Evolutionary conservation across 2,329 filamentous ascomycete genomes (phyloP).

Genomic region (Macrophomina tecta): DNA sequence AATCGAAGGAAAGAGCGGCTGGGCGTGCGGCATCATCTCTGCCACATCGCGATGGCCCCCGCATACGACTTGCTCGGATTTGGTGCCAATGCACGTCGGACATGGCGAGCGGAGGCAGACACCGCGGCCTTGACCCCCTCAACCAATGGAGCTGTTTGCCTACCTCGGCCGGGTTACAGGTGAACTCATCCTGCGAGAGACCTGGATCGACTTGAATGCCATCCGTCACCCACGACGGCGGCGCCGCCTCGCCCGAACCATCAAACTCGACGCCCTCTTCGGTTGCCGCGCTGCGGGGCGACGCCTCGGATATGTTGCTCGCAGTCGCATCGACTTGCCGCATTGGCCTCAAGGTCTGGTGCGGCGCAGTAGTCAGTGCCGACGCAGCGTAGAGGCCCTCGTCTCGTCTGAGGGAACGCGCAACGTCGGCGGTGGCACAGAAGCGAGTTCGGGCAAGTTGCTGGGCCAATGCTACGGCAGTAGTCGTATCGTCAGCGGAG

Average conservation of each 20-base stretch:
- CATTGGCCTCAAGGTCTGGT: neutral
- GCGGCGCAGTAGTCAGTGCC: neutral
- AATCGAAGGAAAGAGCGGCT: neutral
- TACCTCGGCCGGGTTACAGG: neutral
- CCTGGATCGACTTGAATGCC: neutral
- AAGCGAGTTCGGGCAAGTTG: slow-evolving; percentile 7
- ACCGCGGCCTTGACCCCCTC: too few relatives aligned
- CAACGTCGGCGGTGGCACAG: neutral
- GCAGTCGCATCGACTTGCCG: neutral
- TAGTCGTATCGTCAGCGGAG: slow-evolving; percentile 4
- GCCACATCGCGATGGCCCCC: too few relatives aligned
- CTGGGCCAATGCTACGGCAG: slow-evolving; percentile 1
- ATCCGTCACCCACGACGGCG: neutral
- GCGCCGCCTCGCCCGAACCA: neutral
- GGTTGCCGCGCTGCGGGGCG: neutral
- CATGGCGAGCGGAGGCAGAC: too few relatives aligned
- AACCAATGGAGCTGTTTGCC: neutral
- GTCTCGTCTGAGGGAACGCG: neutral
- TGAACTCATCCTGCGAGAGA: neutral
- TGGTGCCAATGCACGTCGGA: too few relatives aligned
- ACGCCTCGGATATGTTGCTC: neutral
- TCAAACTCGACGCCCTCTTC: neutral
- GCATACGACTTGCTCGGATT: too few relatives aligned
- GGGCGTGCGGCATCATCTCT: neutral
- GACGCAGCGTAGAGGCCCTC: neutral